Conservation (phyloP, 495 filamentous ascomycete genomes). For the Staphylotrichum longicolle region DNA sequence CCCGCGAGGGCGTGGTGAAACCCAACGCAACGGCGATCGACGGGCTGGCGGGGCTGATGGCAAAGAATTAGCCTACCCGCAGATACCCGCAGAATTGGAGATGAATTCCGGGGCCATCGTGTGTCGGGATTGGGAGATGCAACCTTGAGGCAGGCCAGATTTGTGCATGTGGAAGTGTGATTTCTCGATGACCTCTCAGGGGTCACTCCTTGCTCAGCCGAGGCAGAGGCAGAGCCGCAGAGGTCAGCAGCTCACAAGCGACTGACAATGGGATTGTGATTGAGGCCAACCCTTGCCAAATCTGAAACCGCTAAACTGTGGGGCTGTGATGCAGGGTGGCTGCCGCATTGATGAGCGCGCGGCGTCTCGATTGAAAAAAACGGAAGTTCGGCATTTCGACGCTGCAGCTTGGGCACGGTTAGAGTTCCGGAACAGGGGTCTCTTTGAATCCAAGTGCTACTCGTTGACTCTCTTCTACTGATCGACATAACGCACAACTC, state of each 20-base stretch:
- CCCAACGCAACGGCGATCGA: conserved; percentile 1
- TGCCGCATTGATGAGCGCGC: neutral
- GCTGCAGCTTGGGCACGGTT: too few relatives aligned
- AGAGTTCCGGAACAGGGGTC: too few relatives aligned
- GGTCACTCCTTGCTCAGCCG: neutral
- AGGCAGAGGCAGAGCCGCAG: neutral
- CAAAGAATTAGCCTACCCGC: neutral
- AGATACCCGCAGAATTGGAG: too few relatives aligned
- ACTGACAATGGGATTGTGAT: too few relatives aligned
- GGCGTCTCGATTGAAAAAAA: neutral
- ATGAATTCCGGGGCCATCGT: too few relatives aligned
- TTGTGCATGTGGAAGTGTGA: too few relatives aligned
- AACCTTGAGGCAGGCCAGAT: too few relatives aligned
- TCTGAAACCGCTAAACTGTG: conserved; percentile 16
- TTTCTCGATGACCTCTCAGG: neutral
- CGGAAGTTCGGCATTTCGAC: neutral
- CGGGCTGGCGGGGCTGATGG: neutral
- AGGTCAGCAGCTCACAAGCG: neutral
- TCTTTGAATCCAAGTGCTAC: too few relatives aligned
- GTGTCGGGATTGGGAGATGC: too few relatives aligned
- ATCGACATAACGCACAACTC: too few relatives aligned
- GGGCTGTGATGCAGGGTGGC: conserved; percentile 2
- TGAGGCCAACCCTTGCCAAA: conserved; percentile 1
- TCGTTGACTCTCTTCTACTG: too few relatives aligned
- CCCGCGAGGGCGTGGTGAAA: conserved; percentile 8